Evolutionary conservation across 192 early-diverging fungal genomes (phyloP).

Genomic region (Umbelopsis sp.): DNA sequence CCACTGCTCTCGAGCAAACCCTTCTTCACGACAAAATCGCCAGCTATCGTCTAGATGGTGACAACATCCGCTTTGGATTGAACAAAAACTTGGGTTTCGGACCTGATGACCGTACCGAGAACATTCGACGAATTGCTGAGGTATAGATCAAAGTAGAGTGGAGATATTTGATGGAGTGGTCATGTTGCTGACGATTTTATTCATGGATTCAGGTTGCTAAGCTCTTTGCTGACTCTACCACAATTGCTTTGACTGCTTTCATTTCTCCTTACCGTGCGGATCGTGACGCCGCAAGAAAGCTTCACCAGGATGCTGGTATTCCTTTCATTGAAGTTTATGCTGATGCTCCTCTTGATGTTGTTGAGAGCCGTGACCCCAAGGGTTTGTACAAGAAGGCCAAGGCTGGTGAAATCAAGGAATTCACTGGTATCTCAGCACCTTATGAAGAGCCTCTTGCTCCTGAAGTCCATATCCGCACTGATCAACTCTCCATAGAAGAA

Average conservation of each 20-base stretch:
- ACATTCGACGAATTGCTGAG: slow-evolving; percentile 94
- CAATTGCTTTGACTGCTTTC: slow-evolving; percentile 85
- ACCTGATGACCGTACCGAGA: slow-evolving; percentile 88
- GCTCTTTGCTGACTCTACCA: slow-evolving; percentile 87
- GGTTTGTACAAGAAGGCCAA: slow-evolving; percentile 96
- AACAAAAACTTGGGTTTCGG: slow-evolving; percentile 95
- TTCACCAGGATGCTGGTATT: slow-evolving; percentile 75
- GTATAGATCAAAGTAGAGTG: slow-evolving; percentile 36
- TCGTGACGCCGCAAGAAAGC: slow-evolving; percentile 75
- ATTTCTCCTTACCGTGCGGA: slow-evolving; percentile 88
- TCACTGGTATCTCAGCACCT: slow-evolving; percentile 92
- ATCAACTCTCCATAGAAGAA: slow-evolving; percentile 71
- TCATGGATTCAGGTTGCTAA: slow-evolving; percentile 63
- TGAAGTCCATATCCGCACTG: slow-evolving; percentile 85
- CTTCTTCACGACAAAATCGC: slow-evolving; percentile 72
- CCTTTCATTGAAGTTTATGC: slow-evolving; percentile 90
- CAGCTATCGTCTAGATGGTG: slow-evolving; percentile 94
- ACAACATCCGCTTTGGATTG: slow-evolving; percentile 96
- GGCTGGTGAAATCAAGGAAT: slow-evolving; percentile 92
- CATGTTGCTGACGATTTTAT: not conserved
- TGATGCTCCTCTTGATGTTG: slow-evolving; percentile 85
- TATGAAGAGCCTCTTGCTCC: slow-evolving; percentile 85
- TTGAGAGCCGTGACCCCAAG: slow-evolving; percentile 92
- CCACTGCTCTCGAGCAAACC: slow-evolving; percentile 87
- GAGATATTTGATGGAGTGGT: not conserved